A percentile compares a stretch with the other conserved stretches of the same genome.
These are phyloP conservation scores for Papiliotrema nemorosa DNA, from an alignment of 1,284 basidiomycete genomes.

Conservation along the genomic window DNA sequence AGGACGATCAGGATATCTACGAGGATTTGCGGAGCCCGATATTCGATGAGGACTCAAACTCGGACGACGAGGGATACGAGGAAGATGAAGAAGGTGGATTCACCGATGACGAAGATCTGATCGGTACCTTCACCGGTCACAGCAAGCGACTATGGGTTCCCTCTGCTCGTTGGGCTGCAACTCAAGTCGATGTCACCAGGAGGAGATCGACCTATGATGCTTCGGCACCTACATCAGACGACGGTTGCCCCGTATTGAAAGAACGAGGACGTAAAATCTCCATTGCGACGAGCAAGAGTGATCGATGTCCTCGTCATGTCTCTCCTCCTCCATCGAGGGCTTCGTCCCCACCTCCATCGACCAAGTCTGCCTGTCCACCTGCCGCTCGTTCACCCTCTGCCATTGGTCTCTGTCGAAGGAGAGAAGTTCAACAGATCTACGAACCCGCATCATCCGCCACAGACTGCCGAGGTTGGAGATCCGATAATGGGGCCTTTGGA, in stretches of 20 bases:
- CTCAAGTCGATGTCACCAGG: not conserved
- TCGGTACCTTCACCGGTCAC: conserved; percentile 7
- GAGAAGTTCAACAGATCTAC: not conserved
- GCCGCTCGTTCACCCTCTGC: conserved; percentile 6
- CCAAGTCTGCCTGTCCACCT: conserved; percentile 5
- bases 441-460: no score
- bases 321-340: conserved; percentile 3
- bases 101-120: conserved; percentile 9
- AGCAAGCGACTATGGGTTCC: not conserved
- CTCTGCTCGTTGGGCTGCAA: conserved; percentile 1
- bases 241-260: not conserved
- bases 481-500: not conserved
- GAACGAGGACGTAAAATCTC: conserved; percentile 3
- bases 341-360: not conserved
- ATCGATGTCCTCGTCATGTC: conserved; percentile 7
- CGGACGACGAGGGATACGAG: conserved; percentile 8
- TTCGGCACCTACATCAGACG: not conserved
- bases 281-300: conserved; percentile 1
- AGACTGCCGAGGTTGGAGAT: not conserved
- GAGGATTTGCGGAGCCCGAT: not conserved
- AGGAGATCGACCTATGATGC: not conserved
- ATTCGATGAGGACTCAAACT: conserved; percentile 1
- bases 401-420: not conserved
- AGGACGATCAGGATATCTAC: not conserved
- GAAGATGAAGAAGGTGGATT: conserved; percentile 15